Evolutionary conservation across 225 moss, liverwort and hornwort genomes (phyloP).

Genomic region (Bryoerythrophyllum caledonicum): DNA sequence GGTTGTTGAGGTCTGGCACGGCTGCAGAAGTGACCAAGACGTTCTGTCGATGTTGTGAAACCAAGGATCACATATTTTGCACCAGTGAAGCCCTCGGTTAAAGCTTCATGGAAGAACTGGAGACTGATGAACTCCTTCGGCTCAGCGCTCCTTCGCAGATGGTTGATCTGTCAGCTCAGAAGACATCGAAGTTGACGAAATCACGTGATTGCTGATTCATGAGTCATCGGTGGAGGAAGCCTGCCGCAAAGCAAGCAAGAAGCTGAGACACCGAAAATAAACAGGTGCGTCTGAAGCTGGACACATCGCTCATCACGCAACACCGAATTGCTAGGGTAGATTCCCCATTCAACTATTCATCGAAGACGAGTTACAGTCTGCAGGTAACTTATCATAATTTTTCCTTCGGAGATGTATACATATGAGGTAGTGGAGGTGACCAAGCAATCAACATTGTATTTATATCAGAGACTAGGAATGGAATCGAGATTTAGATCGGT

Average conservation of each 20-base stretch:
- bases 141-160: background rate
- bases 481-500: no score
- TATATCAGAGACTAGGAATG: background rate
- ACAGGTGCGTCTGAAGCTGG: background rate
- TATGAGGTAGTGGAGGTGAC: background rate
- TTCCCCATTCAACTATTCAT: background rate
- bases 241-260: background rate
- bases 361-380: background rate
- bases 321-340: background rate
- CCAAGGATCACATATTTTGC: background rate
- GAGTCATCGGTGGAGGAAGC: background rate
- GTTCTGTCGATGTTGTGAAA: background rate
- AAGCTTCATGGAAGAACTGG: background rate
- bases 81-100: background rate
- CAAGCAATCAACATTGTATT: conserved; percentile 1
- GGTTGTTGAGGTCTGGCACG: background rate
- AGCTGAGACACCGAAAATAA: background rate
- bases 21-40: conserved; percentile 4
- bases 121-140: background rate
- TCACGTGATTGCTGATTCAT: background rate
- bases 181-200: background rate
- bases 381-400: background rate
- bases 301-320: background rate
- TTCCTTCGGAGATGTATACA: background rate
- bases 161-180: background rate